These are phyloP conservation scores for Penicillium dipodomyicola DNA, from an alignment of 495 filamentous ascomycete species.

Conservation along the genomic window DNA sequence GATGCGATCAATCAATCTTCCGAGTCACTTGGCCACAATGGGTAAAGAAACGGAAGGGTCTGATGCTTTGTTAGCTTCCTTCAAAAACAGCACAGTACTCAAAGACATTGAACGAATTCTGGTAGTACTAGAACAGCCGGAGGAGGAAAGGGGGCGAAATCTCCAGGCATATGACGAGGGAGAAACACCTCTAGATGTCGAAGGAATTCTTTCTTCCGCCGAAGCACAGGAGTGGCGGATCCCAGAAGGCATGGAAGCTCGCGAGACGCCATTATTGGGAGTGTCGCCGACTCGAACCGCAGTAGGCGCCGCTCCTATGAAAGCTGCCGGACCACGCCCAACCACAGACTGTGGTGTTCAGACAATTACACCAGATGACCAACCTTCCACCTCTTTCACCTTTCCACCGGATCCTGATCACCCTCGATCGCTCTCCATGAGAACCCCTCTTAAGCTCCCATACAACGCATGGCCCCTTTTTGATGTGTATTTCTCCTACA, in stretches of 20 bases:
- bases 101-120: constrained; percentile 53
- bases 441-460: constrained; percentile 34
- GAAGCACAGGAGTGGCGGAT: constrained; percentile 43
- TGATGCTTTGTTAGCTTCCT: constrained; percentile 49
- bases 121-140: constrained; percentile 43
- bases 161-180: constrained; percentile 24
- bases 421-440: constrained; percentile 17
- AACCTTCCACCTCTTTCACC: constrained; percentile 8
- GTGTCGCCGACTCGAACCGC: constrained; percentile 36
- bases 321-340: constrained; percentile 9
- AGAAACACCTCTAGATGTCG: constrained; percentile 38
- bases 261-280: constrained; percentile 24
- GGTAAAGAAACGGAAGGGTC: constrained; percentile 46
- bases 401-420: constrained; percentile 9
- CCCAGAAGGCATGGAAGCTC: constrained; percentile 29
- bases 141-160: constrained; percentile 34
- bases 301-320: constrained; percentile 20
- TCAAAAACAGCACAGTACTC: constrained; percentile 54
- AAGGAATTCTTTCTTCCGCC: constrained; percentile 35
- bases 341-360: constrained; percentile 33
- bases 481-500: constrained; percentile 72
- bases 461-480: constrained; percentile 57
- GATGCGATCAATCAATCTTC: constrained; percentile 40
- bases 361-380: constrained; percentile 12
- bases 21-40: constrained; percentile 43